Evolutionary conservation across 2,329 filamentous ascomycete species (phyloP).

Genomic region (Neofusicoccum parvum): DNA sequence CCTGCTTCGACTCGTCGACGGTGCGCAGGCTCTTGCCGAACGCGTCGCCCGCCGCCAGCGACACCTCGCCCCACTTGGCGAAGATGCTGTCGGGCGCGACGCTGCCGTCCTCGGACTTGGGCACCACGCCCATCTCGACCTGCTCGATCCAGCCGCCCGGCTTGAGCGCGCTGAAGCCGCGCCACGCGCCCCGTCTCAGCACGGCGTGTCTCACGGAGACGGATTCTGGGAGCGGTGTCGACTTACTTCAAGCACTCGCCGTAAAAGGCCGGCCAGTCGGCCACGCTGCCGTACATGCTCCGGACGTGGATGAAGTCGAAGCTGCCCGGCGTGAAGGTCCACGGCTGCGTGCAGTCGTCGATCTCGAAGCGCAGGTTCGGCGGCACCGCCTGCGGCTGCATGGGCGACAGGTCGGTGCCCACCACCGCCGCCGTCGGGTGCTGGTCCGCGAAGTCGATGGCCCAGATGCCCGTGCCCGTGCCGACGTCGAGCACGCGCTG

Average conservation of each 20-base stretch:
- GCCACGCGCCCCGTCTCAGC: too few species aligned
- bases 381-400: slow-evolving; percentile 50
- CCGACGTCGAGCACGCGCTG: slow-evolving; percentile 37
- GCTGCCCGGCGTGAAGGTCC: slow-evolving; percentile 30
- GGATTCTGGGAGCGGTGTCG: slow-evolving; percentile 41
- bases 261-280: slow-evolving; percentile 31
- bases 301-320: slow-evolving; percentile 32
- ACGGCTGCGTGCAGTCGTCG: slow-evolving; percentile 48
- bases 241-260: slow-evolving; percentile 26
- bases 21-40: slow-evolving; percentile 40
- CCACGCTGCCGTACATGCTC: slow-evolving; percentile 28
- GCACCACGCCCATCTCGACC: slow-evolving; percentile 30
- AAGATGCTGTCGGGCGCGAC: slow-evolving; percentile 27
- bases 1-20: slow-evolving; percentile 41
- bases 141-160: slow-evolving; percentile 32
- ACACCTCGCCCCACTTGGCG: slow-evolving; percentile 30
- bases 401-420: slow-evolving; percentile 52
- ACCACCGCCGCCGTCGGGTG: slow-evolving; percentile 38
- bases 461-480: slow-evolving; percentile 37
- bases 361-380: slow-evolving; percentile 54
- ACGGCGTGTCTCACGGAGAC: too few species aligned
- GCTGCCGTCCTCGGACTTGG: slow-evolving; percentile 31
- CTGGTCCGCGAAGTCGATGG: slow-evolving; percentile 36
- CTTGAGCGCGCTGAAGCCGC: slow-evolving; percentile 17
- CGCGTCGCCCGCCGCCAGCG: slow-evolving; percentile 31